Conservation (phyloP, 2,329 filamentous ascomycete genomes). For the Fusarium nanum region DNA sequence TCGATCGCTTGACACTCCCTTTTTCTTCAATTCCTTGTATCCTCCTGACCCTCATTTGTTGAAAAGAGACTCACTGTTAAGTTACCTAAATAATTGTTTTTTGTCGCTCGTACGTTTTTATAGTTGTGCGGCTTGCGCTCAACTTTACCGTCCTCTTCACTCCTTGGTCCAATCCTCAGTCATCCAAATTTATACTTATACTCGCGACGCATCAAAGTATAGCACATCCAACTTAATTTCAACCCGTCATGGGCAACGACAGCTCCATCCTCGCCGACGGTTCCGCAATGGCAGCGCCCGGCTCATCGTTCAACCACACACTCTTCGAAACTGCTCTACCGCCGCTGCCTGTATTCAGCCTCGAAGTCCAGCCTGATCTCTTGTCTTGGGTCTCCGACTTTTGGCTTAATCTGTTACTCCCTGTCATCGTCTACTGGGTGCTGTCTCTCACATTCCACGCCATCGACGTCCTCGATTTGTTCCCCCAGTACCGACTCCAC, state of each 20-base stretch:
- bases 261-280: conserved; percentile 46
- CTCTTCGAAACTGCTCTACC: conserved; percentile 73
- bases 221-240: conserved; percentile 13
- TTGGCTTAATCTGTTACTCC: conserved; percentile 78
- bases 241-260: conserved; percentile 56
- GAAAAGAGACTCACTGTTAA: conserved; percentile 2
- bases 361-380: conserved; percentile 76
- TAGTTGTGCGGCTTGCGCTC: conserved; percentile 13
- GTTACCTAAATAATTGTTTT: conserved; percentile 26
- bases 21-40: conserved; percentile 31
- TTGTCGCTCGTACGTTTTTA: background rate
- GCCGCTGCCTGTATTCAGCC: conserved; percentile 84
- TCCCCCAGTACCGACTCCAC: conserved; percentile 91
- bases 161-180: conserved; percentile 7
- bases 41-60: conserved; percentile 35
- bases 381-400: conserved; percentile 84
- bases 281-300: conserved; percentile 54
- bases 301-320: conserved; percentile 59
- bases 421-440: conserved; percentile 88
- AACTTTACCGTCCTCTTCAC: conserved; percentile 1
- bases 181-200: conserved; percentile 6
- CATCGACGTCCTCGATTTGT: conserved; percentile 86
- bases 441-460: conserved; percentile 88
- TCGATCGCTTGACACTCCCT: conserved; percentile 35
- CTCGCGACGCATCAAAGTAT: conserved; percentile 29